Conservation (phyloP, 108 stramenopile genomes). For the Nitzschia inconspicua region DNA sequence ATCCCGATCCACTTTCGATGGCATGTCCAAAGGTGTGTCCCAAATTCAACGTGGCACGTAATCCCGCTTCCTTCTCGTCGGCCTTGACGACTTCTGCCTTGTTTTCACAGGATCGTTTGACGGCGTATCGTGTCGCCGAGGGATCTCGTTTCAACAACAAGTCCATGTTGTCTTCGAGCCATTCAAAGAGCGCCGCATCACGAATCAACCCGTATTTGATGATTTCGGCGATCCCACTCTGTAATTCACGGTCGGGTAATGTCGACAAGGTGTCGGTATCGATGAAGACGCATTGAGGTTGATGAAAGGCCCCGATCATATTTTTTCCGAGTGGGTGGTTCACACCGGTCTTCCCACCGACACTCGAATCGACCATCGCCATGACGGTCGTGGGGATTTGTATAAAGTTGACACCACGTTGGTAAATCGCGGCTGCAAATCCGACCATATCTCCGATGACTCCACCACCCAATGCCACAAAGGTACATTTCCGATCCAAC, state of each 20-base stretch:
- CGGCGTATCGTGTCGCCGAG: conserved; percentile 72
- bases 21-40: conserved; percentile 99
- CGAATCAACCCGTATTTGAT: conserved; percentile 95
- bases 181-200: conserved; percentile 89
- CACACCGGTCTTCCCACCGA: conserved; percentile 98
- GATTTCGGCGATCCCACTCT: conserved; percentile 90
- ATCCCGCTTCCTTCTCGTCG: conserved; percentile 93
- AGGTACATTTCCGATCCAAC: conserved; percentile 86
- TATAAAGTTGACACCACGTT: conserved; percentile 95
- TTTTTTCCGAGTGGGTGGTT: conserved; percentile 97
- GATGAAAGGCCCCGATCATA: conserved; percentile 98
- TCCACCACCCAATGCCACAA: conserved; percentile 96
- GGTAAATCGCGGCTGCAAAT: conserved; percentile 96
- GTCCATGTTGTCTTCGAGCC: conserved; percentile 89
- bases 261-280: conserved; percentile 82
- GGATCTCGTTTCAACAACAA: conserved; percentile 75
- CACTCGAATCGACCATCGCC: conserved; percentile 98
- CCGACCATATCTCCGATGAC: conserved; percentile 99
- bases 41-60: conserved; percentile 95
- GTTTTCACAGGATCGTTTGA: conserved; percentile 88
- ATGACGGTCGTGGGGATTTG: conserved; percentile 98
- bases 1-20: conserved; percentile 93
- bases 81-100: conserved; percentile 95
- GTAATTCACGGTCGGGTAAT: conserved; percentile 92
- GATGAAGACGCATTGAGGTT: conserved; percentile 93